Evolutionary conservation across 306 rosid genomes (phyloP).

Genomic region (Citrullus mucosospermus): DNA sequence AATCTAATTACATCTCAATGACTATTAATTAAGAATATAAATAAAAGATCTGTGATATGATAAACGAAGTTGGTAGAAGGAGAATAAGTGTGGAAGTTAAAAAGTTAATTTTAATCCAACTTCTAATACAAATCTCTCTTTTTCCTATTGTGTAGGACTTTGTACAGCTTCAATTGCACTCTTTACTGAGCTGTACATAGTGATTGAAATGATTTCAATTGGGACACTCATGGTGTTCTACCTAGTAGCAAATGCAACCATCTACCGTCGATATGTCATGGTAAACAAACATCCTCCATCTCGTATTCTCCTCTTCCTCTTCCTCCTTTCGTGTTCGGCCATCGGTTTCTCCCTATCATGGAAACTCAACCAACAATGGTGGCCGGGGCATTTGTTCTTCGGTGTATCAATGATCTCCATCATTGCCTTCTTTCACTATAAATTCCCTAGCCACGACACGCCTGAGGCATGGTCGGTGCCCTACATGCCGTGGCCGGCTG

Average conservation of each 20-base stretch:
- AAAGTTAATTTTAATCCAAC: background rate
- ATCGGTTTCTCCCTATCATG: conserved; percentile 62
- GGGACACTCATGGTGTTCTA: conserved; percentile 81
- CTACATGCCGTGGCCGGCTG: conserved; percentile 90
- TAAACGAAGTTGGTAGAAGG: background rate
- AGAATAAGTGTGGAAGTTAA: background rate
- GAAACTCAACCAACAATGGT: conserved; percentile 48
- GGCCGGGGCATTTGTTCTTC: conserved; percentile 45
- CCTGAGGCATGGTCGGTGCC: conserved; percentile 56
- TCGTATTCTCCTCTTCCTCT: conserved; percentile 42
- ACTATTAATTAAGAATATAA: too few species aligned
- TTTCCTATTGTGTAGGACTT: conserved; percentile 32
- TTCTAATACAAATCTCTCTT: background rate
- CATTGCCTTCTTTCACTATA: conserved; percentile 46
- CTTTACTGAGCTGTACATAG: conserved; percentile 63
- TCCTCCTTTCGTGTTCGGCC: conserved; percentile 50
- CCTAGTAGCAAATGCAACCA: conserved; percentile 83
- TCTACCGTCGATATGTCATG: conserved; percentile 61
- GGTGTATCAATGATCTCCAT: conserved; percentile 32
- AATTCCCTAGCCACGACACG: conserved; percentile 19
- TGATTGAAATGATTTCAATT: conserved; percentile 51
- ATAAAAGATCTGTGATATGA: background rate
- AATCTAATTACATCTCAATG: too few species aligned
- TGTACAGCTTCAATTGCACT: conserved; percentile 85
- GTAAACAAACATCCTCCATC: conserved; percentile 34